Evolutionary conservation across 495 filamentous ascomycete genomes (phyloP).

Genomic region (Podospora appendiculata): DNA sequence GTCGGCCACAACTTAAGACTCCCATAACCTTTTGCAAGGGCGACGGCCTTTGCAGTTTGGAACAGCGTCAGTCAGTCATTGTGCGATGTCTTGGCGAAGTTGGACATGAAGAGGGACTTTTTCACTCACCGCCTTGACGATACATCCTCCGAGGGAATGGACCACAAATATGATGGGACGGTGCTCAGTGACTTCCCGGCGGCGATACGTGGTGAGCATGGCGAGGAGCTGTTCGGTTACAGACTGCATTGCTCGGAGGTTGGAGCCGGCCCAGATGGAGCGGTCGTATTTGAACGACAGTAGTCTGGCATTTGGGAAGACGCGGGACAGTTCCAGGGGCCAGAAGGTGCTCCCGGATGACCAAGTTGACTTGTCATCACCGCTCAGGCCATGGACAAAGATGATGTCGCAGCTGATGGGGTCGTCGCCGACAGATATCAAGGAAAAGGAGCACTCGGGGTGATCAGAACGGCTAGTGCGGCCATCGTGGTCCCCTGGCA

Average conservation of each 20-base stretch:
- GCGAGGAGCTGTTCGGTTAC: neutral
- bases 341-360: neutral
- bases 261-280: conserved; percentile 1
- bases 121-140: conserved; percentile 4
- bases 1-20: conserved; percentile 1
- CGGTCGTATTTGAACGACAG: conserved; percentile 6
- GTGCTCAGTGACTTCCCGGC: neutral
- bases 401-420: conserved; percentile 6
- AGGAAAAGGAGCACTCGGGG: neutral
- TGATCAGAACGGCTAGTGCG: neutral
- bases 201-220: neutral
- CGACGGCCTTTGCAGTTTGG: neutral
- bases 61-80: neutral
- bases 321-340: neutral
- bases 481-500: neutral
- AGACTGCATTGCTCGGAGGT: neutral
- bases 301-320: neutral
- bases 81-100: too few species aligned
- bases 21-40: conserved; percentile 1
- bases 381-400: conserved; percentile 6
- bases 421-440: neutral
- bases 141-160: conserved; percentile 5
- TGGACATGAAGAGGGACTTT: too few species aligned
- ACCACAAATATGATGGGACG: conserved; percentile 6
- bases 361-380: conserved; percentile 3